Conservation (phyloP, 495 filamentous ascomycete genomes). For the Amphirosellinia nigrospora region DNA sequence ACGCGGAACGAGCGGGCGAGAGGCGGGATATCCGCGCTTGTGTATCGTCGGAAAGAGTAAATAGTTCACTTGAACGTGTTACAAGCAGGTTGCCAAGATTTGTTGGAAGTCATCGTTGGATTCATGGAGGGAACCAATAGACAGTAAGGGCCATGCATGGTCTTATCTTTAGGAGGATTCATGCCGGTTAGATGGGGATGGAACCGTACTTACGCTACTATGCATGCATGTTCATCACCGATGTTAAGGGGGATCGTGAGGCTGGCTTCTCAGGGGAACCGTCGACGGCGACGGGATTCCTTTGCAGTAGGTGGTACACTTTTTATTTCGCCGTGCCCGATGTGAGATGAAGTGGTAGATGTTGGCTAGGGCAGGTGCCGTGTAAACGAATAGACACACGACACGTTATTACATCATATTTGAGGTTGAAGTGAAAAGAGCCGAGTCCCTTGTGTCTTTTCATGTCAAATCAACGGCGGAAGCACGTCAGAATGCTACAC, state of each 20-base stretch:
- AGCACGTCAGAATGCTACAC: not conserved
- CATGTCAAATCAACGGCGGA: not conserved
- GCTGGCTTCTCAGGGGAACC: not conserved
- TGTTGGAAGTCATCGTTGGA: not conserved
- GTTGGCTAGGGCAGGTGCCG: not conserved
- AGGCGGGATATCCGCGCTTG: constrained; percentile 2
- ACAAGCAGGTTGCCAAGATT: not conserved
- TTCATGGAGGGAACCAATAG: not conserved
- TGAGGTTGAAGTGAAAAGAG: not conserved
- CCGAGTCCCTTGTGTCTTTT: not conserved
- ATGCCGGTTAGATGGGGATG: not conserved
- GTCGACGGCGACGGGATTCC: not conserved
- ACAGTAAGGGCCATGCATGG: not conserved
- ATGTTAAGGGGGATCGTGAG: not conserved
- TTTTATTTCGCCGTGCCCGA: not conserved
- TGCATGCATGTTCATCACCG: not conserved
- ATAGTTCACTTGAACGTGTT: not conserved
- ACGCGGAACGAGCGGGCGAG: not conserved
- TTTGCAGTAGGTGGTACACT: not conserved
- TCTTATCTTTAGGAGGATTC: not conserved
- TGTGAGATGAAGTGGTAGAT: not conserved
- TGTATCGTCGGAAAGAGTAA: not conserved
- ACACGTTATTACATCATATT: not conserved
- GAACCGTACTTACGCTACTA: not conserved
- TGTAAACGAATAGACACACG: not conserved